Evolutionary conservation across 345 rosid species (phyloP).

Genomic region (Rhizophora apiculata): DNA sequence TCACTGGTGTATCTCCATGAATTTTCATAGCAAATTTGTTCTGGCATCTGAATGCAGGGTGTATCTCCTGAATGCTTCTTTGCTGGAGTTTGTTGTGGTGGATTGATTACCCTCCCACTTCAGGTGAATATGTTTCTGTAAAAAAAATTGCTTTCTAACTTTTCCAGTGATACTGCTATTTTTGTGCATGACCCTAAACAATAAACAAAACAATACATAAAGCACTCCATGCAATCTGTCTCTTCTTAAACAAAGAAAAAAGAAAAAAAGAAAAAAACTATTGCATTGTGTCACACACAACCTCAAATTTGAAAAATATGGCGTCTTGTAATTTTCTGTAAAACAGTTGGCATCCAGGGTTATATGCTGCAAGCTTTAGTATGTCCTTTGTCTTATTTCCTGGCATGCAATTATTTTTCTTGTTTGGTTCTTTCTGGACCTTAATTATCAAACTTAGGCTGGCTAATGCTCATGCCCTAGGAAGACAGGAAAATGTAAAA

Average conservation of each 20-base stretch:
- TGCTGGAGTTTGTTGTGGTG: slow-evolving; percentile 92
- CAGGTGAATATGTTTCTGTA: slow-evolving; percentile 46
- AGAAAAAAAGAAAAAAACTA: neutral
- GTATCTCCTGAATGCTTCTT: slow-evolving; percentile 80
- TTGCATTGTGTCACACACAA: neutral
- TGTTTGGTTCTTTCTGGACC: neutral
- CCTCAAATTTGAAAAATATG: no score
- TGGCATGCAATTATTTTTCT: no score
- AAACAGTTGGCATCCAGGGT: no score
- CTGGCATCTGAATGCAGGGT: slow-evolving; percentile 46
- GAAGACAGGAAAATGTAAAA: neutral
- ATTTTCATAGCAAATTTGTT: neutral
- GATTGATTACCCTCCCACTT: slow-evolving; percentile 78
- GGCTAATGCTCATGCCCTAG: neutral
- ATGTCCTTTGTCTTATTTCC: neutral
- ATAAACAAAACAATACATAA: neutral
- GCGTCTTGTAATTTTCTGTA: no score
- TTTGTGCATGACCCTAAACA: no score
- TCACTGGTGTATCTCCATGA: neutral
- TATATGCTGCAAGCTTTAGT: neutral
- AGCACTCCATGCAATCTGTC: neutral
- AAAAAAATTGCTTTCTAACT: neutral
- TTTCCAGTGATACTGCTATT: no score
- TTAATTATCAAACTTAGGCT: neutral
- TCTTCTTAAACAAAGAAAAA: neutral